phyloP scores from a whole-genome alignment of 2,329 filamentous ascomycete genomes.

The Penicillium brevicompactum region DNA sequence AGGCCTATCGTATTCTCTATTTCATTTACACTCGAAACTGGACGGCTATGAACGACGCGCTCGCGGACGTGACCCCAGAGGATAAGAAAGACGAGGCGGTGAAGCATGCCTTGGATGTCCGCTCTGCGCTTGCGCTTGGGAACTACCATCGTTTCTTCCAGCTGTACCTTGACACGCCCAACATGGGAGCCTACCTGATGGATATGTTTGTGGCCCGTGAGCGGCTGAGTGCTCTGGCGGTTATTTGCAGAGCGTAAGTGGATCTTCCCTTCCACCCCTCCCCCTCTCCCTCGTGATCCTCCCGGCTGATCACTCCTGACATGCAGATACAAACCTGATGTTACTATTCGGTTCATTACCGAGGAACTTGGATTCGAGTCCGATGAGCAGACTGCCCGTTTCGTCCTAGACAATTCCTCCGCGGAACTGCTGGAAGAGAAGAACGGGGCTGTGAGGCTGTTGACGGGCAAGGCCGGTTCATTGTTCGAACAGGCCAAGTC shows the following conservation, averaged over 20 bases:
- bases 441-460: slow-evolving; percentile 70
- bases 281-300: neutral
- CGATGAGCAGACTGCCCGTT: slow-evolving; percentile 85
- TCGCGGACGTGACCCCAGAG: slow-evolving; percentile 98
- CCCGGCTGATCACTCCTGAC: neutral
- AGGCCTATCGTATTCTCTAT: slow-evolving; percentile 99
- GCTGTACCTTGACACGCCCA: slow-evolving; percentile 89
- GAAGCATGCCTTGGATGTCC: slow-evolving; percentile 87
- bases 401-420: slow-evolving; percentile 79
- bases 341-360: slow-evolving; percentile 87
- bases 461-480: slow-evolving; percentile 70
- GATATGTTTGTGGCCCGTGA: slow-evolving; percentile 98
- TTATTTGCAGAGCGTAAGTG: slow-evolving; percentile 90
- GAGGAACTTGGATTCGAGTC: slow-evolving; percentile 96
- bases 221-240: slow-evolving; percentile 84
- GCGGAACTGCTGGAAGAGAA: slow-evolving; percentile 77
- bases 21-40: slow-evolving; percentile 99
- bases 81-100: slow-evolving; percentile 85
- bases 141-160: slow-evolving; percentile 99
- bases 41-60: slow-evolving; percentile 94
- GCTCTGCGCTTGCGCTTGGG: slow-evolving; percentile 85
- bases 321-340: slow-evolving; percentile 85
- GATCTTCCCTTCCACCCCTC: slow-evolving; percentile 28
- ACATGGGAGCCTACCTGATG: slow-evolving; percentile 98
- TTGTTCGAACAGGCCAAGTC: slow-evolving; percentile 74